Evolutionary conservation across 805 yeast species (phyloP).

Genomic region (Ogataea pilisensis): DNA sequence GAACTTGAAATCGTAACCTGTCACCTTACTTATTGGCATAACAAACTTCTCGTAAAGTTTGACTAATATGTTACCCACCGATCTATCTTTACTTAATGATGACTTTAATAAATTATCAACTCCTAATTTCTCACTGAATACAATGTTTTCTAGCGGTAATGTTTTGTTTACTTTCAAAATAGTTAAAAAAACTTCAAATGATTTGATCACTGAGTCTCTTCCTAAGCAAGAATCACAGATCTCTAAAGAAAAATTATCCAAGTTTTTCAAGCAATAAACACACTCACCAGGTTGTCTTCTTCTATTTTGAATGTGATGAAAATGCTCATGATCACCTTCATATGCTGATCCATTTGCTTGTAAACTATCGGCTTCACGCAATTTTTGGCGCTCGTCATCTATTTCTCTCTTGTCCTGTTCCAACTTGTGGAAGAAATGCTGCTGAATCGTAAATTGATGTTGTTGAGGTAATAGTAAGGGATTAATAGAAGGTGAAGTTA

Average conservation of each 20-base stretch:
- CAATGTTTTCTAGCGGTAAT: constrained; percentile 23
- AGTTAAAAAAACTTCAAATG: constrained; percentile 23
- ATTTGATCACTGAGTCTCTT: constrained; percentile 21
- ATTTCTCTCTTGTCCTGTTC: constrained; percentile 2
- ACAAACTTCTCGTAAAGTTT: constrained; percentile 27
- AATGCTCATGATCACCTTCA: neutral
- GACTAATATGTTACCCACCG: constrained; percentile 20
- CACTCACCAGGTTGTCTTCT: constrained; percentile 7
- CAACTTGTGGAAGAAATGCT: constrained; percentile 6
- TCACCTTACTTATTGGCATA: constrained; percentile 26
- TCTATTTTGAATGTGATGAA: neutral
- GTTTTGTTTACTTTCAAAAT: constrained; percentile 22
- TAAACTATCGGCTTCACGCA: neutral
- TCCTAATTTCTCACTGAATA: constrained; percentile 19
- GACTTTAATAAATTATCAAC: constrained; percentile 21
- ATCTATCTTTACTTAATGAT: constrained; percentile 17
- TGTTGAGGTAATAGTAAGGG: constrained; percentile 6
- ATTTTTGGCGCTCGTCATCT: neutral
- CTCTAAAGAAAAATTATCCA: constrained; percentile 8
- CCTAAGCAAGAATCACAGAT: constrained; percentile 24
- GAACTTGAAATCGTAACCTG: constrained; percentile 28
- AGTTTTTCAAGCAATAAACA: constrained; percentile 9
- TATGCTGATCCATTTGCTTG: neutral
- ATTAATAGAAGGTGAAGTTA: constrained; percentile 1
- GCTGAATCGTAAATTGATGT: constrained; percentile 7